Percentiles rank a stretch among this genome's conserved stretches.
These are phyloP conservation scores for Phytophthora tubulina DNA, from an alignment of 352 stramenopile species.

Conservation along the genomic window DNA sequence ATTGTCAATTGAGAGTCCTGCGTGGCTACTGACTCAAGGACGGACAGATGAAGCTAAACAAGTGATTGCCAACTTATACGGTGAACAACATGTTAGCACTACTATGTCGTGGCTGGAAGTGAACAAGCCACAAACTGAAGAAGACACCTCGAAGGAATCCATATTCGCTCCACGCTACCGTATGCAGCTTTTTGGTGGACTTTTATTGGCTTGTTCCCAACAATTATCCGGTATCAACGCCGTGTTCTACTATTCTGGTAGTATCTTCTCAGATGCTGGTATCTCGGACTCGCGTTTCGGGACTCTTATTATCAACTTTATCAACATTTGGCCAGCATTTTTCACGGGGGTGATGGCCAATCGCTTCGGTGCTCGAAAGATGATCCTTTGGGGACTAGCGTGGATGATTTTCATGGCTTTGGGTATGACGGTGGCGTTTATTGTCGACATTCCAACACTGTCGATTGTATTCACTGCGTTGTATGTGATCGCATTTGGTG, in stretches of 20 bases:
- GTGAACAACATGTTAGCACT: conserved; percentile 38
- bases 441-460: conserved; percentile 15
- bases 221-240: conserved; percentile 35
- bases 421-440: conserved; percentile 22
- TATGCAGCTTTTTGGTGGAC: conserved; percentile 19
- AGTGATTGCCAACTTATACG: conserved; percentile 39
- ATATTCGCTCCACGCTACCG: conserved; percentile 25
- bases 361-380: conserved; percentile 23
- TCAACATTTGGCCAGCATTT: conserved; percentile 31
- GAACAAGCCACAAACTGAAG: conserved; percentile 17
- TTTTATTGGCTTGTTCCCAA: conserved; percentile 20
- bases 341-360: conserved; percentile 26
- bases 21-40: conserved; percentile 47
- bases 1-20: conserved; percentile 45
- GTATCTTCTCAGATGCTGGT: conserved; percentile 27
- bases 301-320: conserved; percentile 26
- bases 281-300: conserved; percentile 25
- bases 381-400: conserved; percentile 29
- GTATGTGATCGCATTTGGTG: conserved; percentile 27
- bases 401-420: conserved; percentile 22
- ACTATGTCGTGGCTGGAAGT: conserved; percentile 40
- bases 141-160: conserved; percentile 10
- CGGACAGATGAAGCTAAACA: conserved; percentile 34
- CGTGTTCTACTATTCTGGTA: conserved; percentile 31
- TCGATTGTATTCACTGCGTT: conserved; percentile 32